phyloP scores from a whole-genome alignment of 2,329 filamentous ascomycete genomes.

The Fusarium brevicatenulatum region DNA sequence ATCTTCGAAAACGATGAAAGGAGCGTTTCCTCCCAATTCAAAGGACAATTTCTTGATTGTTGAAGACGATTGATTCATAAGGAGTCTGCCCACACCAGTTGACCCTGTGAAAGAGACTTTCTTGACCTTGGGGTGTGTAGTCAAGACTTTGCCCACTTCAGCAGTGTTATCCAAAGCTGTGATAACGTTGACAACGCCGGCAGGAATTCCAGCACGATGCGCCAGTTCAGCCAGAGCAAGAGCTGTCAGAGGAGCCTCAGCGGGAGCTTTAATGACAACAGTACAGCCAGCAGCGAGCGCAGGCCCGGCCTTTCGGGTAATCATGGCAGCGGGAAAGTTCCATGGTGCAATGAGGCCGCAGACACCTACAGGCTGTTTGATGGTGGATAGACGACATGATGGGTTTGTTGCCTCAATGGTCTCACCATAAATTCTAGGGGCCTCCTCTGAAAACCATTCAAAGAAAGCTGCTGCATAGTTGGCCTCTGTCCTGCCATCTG shows the following conservation, averaged over 20 bases:
- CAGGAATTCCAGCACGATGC: constrained; percentile 84
- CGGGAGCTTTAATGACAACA: constrained; percentile 86
- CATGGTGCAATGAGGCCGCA: constrained; percentile 53
- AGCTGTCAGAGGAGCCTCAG: constrained; percentile 88
- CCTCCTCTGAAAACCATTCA: constrained; percentile 73
- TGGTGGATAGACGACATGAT: constrained; percentile 61
- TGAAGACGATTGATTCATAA: constrained; percentile 76
- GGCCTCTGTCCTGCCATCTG: constrained; percentile 68
- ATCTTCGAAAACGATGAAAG: constrained; percentile 81
- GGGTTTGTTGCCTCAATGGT: constrained; percentile 67
- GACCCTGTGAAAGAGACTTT: constrained; percentile 80
- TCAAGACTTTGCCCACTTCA: constrained; percentile 72
- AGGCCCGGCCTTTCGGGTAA: constrained; percentile 58
- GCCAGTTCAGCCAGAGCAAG: constrained; percentile 86
- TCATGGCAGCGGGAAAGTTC: constrained; percentile 70
- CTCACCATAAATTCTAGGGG: constrained; percentile 58
- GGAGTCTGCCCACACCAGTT: constrained; percentile 54
- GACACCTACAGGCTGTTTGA: constrained; percentile 50
- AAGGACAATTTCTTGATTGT: constrained; percentile 80
- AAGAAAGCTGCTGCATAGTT: constrained; percentile 69
- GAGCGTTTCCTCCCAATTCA: constrained; percentile 78
- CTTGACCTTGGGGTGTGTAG: constrained; percentile 58
- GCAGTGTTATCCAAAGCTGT: constrained; percentile 81
- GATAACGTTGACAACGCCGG: constrained; percentile 87
- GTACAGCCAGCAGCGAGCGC: constrained; percentile 77